Conservation (phyloP, 2,329 filamentous ascomycete genomes). For the Cryphonectria japonica region DNA sequence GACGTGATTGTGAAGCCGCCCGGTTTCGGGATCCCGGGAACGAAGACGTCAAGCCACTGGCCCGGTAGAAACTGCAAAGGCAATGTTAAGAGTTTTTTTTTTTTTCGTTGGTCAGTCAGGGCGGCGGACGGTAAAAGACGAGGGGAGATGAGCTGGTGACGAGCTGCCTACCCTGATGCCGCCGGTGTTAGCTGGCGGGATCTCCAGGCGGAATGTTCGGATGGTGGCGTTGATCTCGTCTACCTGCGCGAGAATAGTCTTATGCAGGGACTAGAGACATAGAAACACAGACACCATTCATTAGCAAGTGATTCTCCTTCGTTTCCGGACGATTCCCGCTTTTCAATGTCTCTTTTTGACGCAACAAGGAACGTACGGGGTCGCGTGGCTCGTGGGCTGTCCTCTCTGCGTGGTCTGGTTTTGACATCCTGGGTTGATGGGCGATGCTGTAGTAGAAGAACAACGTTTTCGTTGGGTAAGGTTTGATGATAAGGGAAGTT, state of each 20-base stretch:
- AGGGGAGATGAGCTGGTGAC: background rate
- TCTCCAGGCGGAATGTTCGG: constrained; percentile 67
- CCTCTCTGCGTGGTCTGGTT: constrained; percentile 65
- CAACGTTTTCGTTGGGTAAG: no score
- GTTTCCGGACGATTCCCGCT: background rate
- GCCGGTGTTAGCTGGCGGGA: constrained; percentile 50
- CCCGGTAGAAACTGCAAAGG: constrained; percentile 71
- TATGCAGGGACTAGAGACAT: constrained; percentile 54
- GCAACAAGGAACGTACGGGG: constrained; percentile 44
- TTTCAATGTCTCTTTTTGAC: no score
- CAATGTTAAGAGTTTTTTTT: constrained; percentile 28
- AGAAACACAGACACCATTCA: background rate
- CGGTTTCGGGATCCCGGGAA: constrained; percentile 69
- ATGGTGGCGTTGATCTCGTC: constrained; percentile 68
- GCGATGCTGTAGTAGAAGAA: background rate
- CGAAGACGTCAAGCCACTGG: constrained; percentile 86
- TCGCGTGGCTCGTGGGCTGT: constrained; percentile 76
- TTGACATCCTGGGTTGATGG: constrained; percentile 30
- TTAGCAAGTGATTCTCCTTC: background rate
- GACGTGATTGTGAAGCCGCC: constrained; percentile 91
- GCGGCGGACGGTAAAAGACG: background rate
- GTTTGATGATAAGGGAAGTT: background rate
- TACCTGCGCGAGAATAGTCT: constrained; percentile 64
- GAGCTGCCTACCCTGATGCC: constrained; percentile 50
- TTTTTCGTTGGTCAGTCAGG: constrained; percentile 32